Evolutionary conservation across 257 asterid species (phyloP), one percentile per base, ranked within the genome.

Genomic region (Solanum dulcamara): DNA sequence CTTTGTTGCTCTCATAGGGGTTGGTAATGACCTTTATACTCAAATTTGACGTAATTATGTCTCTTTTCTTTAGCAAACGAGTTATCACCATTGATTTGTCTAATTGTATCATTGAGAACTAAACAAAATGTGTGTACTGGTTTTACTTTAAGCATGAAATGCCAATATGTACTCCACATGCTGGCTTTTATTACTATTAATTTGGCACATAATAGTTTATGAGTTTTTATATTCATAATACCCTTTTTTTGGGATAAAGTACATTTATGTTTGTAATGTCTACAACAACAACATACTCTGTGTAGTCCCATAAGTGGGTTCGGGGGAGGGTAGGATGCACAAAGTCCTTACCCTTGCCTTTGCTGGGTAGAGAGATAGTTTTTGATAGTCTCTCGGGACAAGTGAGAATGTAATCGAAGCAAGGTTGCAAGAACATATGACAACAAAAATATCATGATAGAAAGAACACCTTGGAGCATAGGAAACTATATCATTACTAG

Each of bases 1-100:
- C 13, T 89, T 94, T 50, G 98, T 97, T 88, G 97, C 98, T 89
- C 98, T 97, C 85, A 81, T 97, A 86, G 99, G 99, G 92, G 99
- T 97, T 97, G 99, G 99, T 97, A 97, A 94, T 85, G 53, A 53
- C 74, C 35, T 35, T 71, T 80, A 66, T 79, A 77, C 83, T 13
- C 81, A 80, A 66, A 42, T 9, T 62, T 83, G 32, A 83, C 82
- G 40, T 62, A 26, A 13, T 62, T 83, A 62, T 62, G 85, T 75
- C 62, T 75, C 10, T 75, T 48, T 44, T 75, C 2, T 44, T 75
- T 44, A 75, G 17, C 24, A 15, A 30, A 26, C 9, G 24, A 44
- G 44, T 62, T 26, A 35, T 46, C 44, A 5, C 83, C 66, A 42
- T 62, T 83, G 62, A 82, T 82, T 82, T 38, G 53, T 82, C 28